Percentiles rank a stretch among this genome's conserved stretches.
Conservation (phyloP, 176 grass and related monocot species). For the Raddia distichophylla region DNA sequence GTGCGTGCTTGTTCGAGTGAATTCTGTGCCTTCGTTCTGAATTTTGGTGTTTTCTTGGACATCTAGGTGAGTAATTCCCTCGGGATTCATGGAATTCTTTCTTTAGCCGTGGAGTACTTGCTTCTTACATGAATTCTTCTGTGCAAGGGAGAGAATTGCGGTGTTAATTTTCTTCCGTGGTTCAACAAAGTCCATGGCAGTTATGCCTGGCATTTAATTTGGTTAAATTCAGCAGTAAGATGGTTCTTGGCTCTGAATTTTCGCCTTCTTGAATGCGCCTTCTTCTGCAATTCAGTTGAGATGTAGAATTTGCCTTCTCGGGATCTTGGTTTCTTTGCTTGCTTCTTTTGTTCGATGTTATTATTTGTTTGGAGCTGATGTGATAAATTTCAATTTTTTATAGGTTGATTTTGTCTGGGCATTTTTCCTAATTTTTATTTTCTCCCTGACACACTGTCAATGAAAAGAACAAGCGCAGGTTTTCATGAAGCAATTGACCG, state of each 20-base stretch:
- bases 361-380: not conserved
- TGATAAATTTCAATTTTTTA: not conserved
- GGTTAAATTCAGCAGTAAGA: slow-evolving; percentile 22
- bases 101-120: not conserved
- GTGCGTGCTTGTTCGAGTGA: not conserved
- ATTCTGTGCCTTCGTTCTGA: not conserved
- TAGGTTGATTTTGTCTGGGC: not conserved
- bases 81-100: slow-evolving; percentile 26
- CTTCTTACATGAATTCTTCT: not conserved
- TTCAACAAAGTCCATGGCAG: not conserved
- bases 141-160: not conserved
- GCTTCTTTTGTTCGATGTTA: not conserved
- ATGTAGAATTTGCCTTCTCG: not conserved
- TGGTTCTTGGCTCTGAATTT: slow-evolving; percentile 24
- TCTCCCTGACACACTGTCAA: not conserved
- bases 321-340: slow-evolving; percentile 31
- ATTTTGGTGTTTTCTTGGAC: not conserved
- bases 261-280: not conserved
- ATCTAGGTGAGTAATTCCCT: not conserved
- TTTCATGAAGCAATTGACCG: not conserved
- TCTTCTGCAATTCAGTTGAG: not conserved
- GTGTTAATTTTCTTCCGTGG: not conserved
- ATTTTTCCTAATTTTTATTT: not conserved
- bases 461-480: not conserved
- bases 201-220: not conserved